Evolutionary conservation across 345 rosid genomes (phyloP).

Genomic region (Geranium rotundifolium): DNA sequence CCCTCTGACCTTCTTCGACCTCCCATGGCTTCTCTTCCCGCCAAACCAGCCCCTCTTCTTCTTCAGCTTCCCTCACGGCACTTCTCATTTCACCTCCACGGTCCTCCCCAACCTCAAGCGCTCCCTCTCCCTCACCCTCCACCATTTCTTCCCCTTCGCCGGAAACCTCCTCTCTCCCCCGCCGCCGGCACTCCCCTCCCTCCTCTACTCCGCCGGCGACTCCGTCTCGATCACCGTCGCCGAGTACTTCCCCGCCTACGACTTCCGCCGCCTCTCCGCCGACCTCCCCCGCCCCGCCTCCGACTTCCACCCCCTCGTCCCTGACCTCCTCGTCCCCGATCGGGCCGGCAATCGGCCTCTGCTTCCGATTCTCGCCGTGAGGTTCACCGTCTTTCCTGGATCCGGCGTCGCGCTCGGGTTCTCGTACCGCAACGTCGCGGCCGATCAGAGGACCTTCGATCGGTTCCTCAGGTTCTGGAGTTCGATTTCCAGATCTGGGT

Average conservation of each 20-base stretch:
- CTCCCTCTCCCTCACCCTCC: constrained; percentile 43
- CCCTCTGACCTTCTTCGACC: constrained; percentile 35
- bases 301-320: constrained; percentile 18
- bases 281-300: constrained; percentile 11
- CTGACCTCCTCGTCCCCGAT: background rate
- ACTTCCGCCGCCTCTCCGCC: constrained; percentile 12
- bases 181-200: constrained; percentile 2
- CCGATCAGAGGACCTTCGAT: constrained; percentile 32
- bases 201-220: constrained; percentile 9
- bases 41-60: constrained; percentile 40
- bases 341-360: background rate
- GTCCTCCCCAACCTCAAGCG: constrained; percentile 27
- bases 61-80: constrained; percentile 21
- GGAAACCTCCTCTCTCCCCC: constrained; percentile 14
- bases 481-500: constrained; percentile 8
- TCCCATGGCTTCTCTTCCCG: constrained; percentile 45
- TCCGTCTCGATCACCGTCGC: constrained; percentile 17
- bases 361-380: constrained; percentile 23
- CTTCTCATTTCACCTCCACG: constrained; percentile 19
- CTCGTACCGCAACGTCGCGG: constrained; percentile 31
- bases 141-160: constrained; percentile 29
- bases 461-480: constrained; percentile 36
- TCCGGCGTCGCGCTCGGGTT: constrained; percentile 32
- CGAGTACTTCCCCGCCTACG: constrained; percentile 8
- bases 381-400: constrained; percentile 25